phyloP scores from a whole-genome alignment of 2,329 filamentous ascomycete genomes.

The Chalara sp. region DNA sequence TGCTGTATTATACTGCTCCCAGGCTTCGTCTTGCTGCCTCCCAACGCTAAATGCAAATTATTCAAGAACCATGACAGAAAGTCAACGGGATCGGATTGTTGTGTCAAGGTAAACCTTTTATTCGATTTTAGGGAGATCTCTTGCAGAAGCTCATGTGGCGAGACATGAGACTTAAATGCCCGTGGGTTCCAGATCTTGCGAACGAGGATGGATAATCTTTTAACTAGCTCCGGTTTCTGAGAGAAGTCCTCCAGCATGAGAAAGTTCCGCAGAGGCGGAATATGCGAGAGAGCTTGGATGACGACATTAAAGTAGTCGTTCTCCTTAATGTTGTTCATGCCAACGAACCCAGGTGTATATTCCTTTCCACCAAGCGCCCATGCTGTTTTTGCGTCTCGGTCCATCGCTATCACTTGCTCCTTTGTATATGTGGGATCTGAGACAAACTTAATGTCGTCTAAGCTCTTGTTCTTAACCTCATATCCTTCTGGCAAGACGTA shows the following conservation, averaged over 20 bases:
- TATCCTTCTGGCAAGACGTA: constrained; percentile 95
- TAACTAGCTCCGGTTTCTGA: constrained; percentile 70
- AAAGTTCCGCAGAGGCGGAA: constrained; percentile 82
- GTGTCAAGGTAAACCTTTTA: constrained; percentile 85
- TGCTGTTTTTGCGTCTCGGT: constrained; percentile 55
- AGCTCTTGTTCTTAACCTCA: constrained; percentile 86
- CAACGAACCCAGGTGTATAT: constrained; percentile 91
- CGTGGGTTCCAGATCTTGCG: constrained; percentile 98
- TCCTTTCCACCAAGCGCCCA: constrained; percentile 78
- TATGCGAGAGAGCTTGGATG: constrained; percentile 85
- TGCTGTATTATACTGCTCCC: constrained; percentile 81
- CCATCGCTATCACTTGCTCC: constrained; percentile 72
- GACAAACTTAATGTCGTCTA: constrained; percentile 98
- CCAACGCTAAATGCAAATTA: constrained; percentile 84
- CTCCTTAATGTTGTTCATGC: constrained; percentile 99
- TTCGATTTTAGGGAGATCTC: constrained; percentile 85
- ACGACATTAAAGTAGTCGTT: constrained; percentile 98
- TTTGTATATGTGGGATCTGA: constrained; percentile 83
- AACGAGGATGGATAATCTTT: constrained; percentile 81
- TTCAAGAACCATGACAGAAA: constrained; percentile 98
- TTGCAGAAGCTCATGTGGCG: constrained; percentile 92
- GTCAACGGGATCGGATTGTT: constrained; percentile 91
- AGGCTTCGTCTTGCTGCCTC: constrained; percentile 81
- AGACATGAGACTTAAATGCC: constrained; percentile 94
- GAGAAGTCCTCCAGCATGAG: constrained; percentile 81